These are phyloP conservation scores for Leccinum sublutescens DNA, from an alignment of 768 basidiomycete species.

Conservation along the genomic window DNA sequence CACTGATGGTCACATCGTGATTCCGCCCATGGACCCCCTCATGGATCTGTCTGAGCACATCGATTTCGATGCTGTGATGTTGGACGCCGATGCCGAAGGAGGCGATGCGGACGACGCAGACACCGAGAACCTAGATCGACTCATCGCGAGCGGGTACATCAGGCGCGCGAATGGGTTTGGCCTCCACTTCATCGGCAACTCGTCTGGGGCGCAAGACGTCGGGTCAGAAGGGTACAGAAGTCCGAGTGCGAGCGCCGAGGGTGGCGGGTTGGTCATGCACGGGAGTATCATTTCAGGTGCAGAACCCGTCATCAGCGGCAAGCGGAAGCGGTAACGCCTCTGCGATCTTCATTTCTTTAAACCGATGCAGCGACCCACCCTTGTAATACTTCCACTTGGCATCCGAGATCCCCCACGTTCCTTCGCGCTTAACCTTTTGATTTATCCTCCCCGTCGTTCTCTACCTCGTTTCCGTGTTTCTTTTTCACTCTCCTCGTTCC, in stretches of 20 bases:
- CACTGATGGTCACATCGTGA: constrained; percentile 24
- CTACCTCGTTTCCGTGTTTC: not conserved
- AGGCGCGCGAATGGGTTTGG: constrained; percentile 12
- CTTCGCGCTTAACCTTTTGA: not conserved
- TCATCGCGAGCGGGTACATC: not conserved
- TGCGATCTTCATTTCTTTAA: not conserved
- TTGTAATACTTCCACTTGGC: not conserved
- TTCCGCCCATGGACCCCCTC: constrained; percentile 7
- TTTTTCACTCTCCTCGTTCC: constrained; percentile 2
- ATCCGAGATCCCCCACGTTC: not conserved
- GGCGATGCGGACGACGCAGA: constrained; percentile 14
- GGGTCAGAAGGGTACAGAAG: constrained; percentile 22
- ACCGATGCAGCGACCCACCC: not conserved
- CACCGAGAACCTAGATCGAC: constrained; percentile 8
- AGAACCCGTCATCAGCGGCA: constrained; percentile 21
- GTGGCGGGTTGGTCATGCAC: constrained; percentile 2
- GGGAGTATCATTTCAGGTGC: constrained; percentile 1
- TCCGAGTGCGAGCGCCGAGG: constrained; percentile 19
- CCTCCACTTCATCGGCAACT: constrained; percentile 12
- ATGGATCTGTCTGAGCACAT: constrained; percentile 8
- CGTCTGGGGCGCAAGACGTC: constrained; percentile 16
- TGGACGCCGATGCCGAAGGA: constrained; percentile 22
- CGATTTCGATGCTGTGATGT: constrained; percentile 29
- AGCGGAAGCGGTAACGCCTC: constrained; percentile 25
- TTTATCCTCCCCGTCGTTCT: not conserved